Percentiles rank a stretch among this genome's conserved stretches.
These are phyloP conservation scores for Aspergillus alliaceus DNA, from an alignment of 2,329 filamentous ascomycete genomes.

Conservation along the genomic window DNA sequence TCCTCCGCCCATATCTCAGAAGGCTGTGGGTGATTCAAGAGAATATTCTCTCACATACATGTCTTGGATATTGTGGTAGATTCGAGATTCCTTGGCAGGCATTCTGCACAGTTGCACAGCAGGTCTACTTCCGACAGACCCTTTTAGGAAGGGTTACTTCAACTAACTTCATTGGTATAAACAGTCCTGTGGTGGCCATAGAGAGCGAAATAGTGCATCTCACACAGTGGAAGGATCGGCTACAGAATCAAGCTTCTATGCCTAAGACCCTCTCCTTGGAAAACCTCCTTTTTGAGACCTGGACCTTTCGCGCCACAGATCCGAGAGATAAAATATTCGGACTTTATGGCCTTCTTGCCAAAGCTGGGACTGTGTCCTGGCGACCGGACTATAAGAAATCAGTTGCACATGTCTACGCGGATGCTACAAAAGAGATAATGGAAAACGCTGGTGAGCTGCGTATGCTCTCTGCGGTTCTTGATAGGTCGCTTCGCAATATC, in stretches of 20 bases:
- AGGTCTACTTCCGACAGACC: slow-evolving; percentile 2
- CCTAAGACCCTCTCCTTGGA: background rate
- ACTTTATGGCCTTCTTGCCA: background rate
- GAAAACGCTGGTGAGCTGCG: background rate
- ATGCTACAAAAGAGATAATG: background rate
- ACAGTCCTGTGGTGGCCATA: background rate
- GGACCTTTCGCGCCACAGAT: slow-evolving; percentile 4
- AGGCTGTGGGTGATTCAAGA: slow-evolving; percentile 4
- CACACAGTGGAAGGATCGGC: slow-evolving; percentile 3
- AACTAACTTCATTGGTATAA: background rate
- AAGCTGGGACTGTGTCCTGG: background rate
- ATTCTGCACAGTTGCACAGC: slow-evolving; percentile 3
- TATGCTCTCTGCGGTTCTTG: slow-evolving; percentile 2
- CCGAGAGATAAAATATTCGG: slow-evolving; percentile 4
- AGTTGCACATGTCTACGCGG: background rate
- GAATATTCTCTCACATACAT: background rate
- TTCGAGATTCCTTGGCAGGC: background rate
- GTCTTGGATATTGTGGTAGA: slow-evolving; percentile 1
- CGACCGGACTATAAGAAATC: slow-evolving; percentile 1
- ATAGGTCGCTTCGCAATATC: background rate
- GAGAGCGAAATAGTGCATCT: slow-evolving; percentile 3
- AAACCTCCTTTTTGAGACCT: slow-evolving; percentile 7
- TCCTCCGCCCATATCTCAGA: slow-evolving; percentile 1
- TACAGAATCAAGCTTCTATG: background rate
- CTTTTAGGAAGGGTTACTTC: background rate